Base-by-base conservation (phyloP, 2,329 filamentous ascomycete genomes). In the Chaetomium globosum region DNA sequence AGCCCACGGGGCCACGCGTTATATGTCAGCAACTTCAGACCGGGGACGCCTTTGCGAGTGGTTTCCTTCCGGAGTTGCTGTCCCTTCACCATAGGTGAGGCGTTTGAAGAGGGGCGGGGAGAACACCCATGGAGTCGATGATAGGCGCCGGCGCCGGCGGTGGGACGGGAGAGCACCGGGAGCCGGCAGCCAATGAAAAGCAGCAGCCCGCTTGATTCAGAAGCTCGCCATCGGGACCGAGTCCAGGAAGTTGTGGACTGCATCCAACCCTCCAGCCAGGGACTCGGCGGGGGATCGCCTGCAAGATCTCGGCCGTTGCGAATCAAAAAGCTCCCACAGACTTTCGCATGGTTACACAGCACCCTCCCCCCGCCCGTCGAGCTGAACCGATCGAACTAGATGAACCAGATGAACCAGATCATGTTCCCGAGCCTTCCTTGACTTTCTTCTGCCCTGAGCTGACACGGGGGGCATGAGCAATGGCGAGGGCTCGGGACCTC, bases 271-370 rank as follows among this genome's bases (percentile, higher is more conserved):
- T 56, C 31, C 49, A 61, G 33, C 26, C 51, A 61, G 36, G 33
- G 39, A 4, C 4, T 16, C 33, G 5, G 49, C 13, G 26, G 33
- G 39, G 30, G 16, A 36, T 33, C 31, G 23, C 6, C 63, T 65
- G 63, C 63, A 36, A 58, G 63, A 65, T 65, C 58, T 65, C 63
- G 63, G 63, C 58, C 53, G 63, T 61, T 65, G 58, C 23, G 31
- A 57, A 31, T 33, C 43, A 51, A 28, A 28, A 3, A 52, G 56
- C 39, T 64, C 56, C 49, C 46, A 36, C 16, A n/a, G 39, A n/a
- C 28, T 43, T 6, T 43, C 4, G 39, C 1, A 48, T 6, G 10
- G 62, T 60, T 33, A 43, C 62, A 64, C 62, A 48, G n/a, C 46
- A 19, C 55, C 10, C 61, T 16, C 10, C 19, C 30, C 30, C 13